Evolutionary conservation across 352 stramenopile genomes (phyloP), one percentile per base, ranked within the genome.

Genomic region (Pythium utonaiense): DNA sequence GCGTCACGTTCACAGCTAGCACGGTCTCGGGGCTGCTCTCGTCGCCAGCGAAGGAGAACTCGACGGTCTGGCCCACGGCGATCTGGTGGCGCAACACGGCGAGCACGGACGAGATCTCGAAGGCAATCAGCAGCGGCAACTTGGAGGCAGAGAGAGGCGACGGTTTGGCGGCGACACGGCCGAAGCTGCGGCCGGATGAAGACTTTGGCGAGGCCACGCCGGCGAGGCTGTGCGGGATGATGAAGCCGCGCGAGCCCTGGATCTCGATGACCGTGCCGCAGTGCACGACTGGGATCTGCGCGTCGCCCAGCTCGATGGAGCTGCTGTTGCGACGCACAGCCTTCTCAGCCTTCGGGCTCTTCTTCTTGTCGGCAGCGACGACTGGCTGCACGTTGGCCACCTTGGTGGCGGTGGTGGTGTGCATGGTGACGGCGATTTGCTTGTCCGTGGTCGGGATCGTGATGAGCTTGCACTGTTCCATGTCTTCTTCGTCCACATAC

Each of bases 231-330:
- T 91, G 81, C 57, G 78, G 81, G 60, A 91, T 91, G 66, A 91
- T 83, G 60, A 88, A 85, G 28, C 81, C 81, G 30, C 83, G 81
- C 34, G 78, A 78, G 33, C 81, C 81, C 62, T 91, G 77, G 31
- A 91, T 79, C 57, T 91, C 79, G 64, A 91, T 91, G 38, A 91
- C 73, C 22, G 81, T 91, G 44, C 81, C 81, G 47, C 79, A 91
- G 71, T 91, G 78, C 48, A 89, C 64, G 45, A 88, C 77, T 19
- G 81, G 72, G n/a, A 91, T 64, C 60, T 79, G 84, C 59, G 70
- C 84, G 64, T 72, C 80, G 49, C 66, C 66, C 17, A 75, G 51
- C 54, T 86, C 74, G 12, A 60, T 52, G n/a, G 53, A 31, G 45
- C 49, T 63, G 57, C 61, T 68, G 54, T 62, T 75, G 64, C 64